phyloP scores from a whole-genome alignment of 2,329 filamentous ascomycete genomes.

The Chaetoscypha palmicola region DNA sequence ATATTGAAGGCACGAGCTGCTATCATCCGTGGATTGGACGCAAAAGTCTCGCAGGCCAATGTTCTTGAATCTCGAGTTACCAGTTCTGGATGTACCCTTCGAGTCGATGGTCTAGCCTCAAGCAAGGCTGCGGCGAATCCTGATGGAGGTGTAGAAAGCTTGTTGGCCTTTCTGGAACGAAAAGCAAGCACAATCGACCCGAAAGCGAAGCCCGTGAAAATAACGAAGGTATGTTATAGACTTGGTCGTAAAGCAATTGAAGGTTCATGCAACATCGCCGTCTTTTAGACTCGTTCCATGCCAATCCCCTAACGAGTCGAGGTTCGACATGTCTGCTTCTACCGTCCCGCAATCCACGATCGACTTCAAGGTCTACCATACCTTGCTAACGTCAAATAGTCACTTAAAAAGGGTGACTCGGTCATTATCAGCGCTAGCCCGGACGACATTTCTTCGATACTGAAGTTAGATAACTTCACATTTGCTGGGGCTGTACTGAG shows the following conservation, averaged over 20 bases:
- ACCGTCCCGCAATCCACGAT: conserved; percentile 25
- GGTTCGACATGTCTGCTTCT: conserved; percentile 21
- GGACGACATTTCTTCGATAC: conserved; percentile 55
- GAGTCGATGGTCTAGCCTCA: conserved; percentile 54
- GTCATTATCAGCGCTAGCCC: conserved; percentile 61
- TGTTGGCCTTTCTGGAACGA: conserved; percentile 63
- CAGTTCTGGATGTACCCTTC: conserved; percentile 28
- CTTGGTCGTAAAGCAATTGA: conserved; percentile 36
- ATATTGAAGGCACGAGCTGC: conserved; percentile 22
- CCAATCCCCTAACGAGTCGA: conserved; percentile 31
- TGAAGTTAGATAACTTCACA: conserved; percentile 60
- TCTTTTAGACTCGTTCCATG: conserved; percentile 35
- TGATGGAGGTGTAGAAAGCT: conserved; percentile 58
- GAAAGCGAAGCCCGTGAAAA: conserved; percentile 47
- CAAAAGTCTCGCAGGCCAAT: conserved; percentile 24
- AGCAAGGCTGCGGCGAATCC: conserved; percentile 62
- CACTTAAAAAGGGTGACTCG: conserved; percentile 60
- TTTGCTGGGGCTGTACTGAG: conserved; percentile 60
- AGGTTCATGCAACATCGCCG: conserved; percentile 29
- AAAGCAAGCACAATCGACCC: conserved; percentile 52
- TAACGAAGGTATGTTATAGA: conserved; percentile 69
- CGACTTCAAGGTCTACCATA: conserved; percentile 33
- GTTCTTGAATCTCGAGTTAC: conserved; percentile 23
- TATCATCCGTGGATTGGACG: conserved; percentile 34
- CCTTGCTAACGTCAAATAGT: conserved; percentile 65